These are phyloP conservation scores for Coniochaeta ligniaria DNA, from an alignment of 2,329 filamentous ascomycete species.

Conservation along the genomic window DNA sequence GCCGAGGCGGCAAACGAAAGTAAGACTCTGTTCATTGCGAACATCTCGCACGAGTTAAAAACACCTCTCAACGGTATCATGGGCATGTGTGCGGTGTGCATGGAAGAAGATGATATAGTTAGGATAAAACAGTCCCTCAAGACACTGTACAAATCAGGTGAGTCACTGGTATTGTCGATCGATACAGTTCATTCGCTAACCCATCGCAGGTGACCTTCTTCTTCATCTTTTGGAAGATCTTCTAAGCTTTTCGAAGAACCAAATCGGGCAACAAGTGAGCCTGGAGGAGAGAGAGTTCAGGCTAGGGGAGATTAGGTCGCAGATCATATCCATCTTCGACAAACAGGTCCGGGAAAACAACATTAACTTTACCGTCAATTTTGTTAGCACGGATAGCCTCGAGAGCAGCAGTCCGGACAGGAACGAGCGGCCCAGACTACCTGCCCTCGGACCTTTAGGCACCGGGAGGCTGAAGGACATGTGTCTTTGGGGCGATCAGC, in stretches of 20 bases:
- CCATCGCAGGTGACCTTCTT: slow-evolving; percentile 55
- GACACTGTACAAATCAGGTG: slow-evolving; percentile 77
- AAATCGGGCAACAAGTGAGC: slow-evolving; percentile 76
- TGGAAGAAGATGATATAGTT: slow-evolving; percentile 77
- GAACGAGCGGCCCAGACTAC: slow-evolving; percentile 27
- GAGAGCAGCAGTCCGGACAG: slow-evolving; percentile 24
- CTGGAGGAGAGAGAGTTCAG: slow-evolving; percentile 83
- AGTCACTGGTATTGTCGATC: not conserved
- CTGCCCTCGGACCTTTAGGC: slow-evolving; percentile 57
- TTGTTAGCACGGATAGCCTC: slow-evolving; percentile 45
- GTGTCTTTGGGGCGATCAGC: slow-evolving; percentile 87
- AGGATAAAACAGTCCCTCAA: slow-evolving; percentile 78
- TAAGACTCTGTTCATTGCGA: slow-evolving; percentile 96
- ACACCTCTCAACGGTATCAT: slow-evolving; percentile 94
- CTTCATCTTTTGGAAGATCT: slow-evolving; percentile 84
- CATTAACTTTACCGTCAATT: slow-evolving; percentile 67
- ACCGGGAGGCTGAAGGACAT: slow-evolving; percentile 72
- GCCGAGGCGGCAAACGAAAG: slow-evolving; percentile 94
- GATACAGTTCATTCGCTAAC: slow-evolving; percentile 12
- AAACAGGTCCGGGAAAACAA: slow-evolving; percentile 77
- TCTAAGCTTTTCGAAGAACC: slow-evolving; percentile 89
- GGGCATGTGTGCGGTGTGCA: slow-evolving; percentile 87
- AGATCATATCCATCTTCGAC: slow-evolving; percentile 80
- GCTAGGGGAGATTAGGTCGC: slow-evolving; percentile 74
- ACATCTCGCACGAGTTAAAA: slow-evolving; percentile 82